Conservation (phyloP, 2,329 filamentous ascomycete species). For the Endocalyx cinctus region DNA sequence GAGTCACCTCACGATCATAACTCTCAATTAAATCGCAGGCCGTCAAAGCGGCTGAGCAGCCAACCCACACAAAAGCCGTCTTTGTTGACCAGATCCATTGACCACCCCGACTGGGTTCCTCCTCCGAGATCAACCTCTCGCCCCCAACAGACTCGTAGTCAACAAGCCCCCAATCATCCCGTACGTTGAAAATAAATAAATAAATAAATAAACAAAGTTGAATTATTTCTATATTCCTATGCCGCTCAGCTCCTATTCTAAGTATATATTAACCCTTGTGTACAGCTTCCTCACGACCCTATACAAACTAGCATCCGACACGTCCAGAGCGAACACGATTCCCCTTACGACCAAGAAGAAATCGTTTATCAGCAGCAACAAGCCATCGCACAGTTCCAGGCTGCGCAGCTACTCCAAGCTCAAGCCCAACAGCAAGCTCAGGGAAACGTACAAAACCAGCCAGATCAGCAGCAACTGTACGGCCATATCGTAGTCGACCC, state of each 20-base stretch:
- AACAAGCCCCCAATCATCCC: too few species aligned
- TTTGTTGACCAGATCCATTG: conserved; percentile 22
- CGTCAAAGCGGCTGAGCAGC: conserved; percentile 52
- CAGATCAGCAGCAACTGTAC: conserved; percentile 35
- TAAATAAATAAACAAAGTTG: too few species aligned
- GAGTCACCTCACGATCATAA: conserved; percentile 44
- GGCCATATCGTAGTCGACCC: conserved; percentile 37
- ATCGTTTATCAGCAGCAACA: conserved; percentile 37
- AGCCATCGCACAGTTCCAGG: conserved; percentile 23
- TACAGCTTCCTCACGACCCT: conserved; percentile 36
- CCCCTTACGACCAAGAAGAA: conserved; percentile 42
- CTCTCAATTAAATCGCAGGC: conserved; percentile 44
- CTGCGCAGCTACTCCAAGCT: conserved; percentile 18
- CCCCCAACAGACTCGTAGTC: conserved; percentile 14
- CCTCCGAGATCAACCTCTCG: conserved; percentile 16
- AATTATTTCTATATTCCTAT: too few species aligned
- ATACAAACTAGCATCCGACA: conserved; percentile 43
- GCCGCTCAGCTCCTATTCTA: too few species aligned
- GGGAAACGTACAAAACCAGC: conserved; percentile 26
- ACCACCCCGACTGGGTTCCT: conserved; percentile 25
- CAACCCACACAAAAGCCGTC: conserved; percentile 39
- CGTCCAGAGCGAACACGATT: conserved; percentile 41
- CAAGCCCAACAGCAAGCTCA: conserved; percentile 9
- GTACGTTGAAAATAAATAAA: too few species aligned
- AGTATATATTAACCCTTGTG: too few species aligned